Evolutionary conservation across 257 asterid species (phyloP), one percentile per base, ranked within the genome.

Genomic region (Solanum chilense): DNA sequence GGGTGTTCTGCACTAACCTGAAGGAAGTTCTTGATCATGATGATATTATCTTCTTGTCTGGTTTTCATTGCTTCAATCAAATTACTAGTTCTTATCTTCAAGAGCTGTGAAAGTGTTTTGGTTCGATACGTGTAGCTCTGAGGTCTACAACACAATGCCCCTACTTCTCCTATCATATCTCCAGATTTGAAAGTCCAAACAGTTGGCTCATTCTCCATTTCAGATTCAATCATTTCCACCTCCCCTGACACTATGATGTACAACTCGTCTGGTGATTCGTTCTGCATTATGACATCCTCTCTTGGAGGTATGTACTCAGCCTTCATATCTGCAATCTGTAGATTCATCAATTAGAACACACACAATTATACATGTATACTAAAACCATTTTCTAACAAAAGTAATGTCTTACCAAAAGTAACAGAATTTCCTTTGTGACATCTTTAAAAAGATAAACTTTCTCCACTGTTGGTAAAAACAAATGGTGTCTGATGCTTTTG

Each of bases 211-310:
- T 88, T 92, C 75, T 95, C 98, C 90, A 84, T 83, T 47, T 90
- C 98, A 64, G 91, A 87, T 10, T 93, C 96, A 7, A 97, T 89
- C 92, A 95, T 94, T 80, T 97, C 98, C 21, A 97, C 98, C 84
- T 97, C 98, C 47, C 99, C 99, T 0, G 98, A 97, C 75, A 94
- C 98, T 52, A 97, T 93, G 7, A 97, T 92, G 93, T 97, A 97
- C 7, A 97, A 83, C 88, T 97, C 98, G 9, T 97, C 98, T 0
- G 98, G 91, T 8, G 96, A 90, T 90, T 95, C 98, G 20, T 95
- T 94, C 87, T 93, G 98, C 90, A 93, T 87, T 75, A 95, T 92
- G 10, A 97, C 98, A 85, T 97, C 99, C 93, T 97, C 98, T 88
- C 97, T 92, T 15, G 99, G 99, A 0, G 99, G 98, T 27, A 94